Percentiles rank a stretch among this genome's conserved stretches.
Evolutionary conservation across 2,329 filamentous ascomycete species (phyloP).

Genomic region (Ascochyta clinopodiicola): DNA sequence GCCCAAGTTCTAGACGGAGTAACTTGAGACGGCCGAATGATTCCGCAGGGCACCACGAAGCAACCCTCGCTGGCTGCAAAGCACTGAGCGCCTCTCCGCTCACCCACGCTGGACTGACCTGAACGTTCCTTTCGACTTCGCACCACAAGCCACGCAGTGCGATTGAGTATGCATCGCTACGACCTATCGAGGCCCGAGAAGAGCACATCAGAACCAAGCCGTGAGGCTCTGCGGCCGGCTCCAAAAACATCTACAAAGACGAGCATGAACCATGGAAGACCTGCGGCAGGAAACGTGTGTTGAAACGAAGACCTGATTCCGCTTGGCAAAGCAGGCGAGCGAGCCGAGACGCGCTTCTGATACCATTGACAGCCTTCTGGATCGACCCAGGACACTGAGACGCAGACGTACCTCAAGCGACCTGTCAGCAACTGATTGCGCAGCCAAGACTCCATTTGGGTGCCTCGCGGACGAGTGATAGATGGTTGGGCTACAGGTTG

Average conservation of each 20-base stretch:
- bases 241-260: constrained; percentile 4
- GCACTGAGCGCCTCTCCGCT: too few relatives aligned
- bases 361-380: constrained; percentile 8
- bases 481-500: neutral
- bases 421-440: neutral
- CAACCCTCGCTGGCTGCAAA: too few relatives aligned
- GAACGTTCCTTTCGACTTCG: too few relatives aligned
- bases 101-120: too few relatives aligned
- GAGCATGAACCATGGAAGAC: neutral
- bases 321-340: constrained; percentile 6
- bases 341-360: constrained; percentile 6
- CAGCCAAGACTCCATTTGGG: neutral
- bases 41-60: too few relatives aligned
- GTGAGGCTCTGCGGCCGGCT: constrained; percentile 14
- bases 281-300: neutral
- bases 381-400: neutral
- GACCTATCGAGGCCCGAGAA: too few relatives aligned
- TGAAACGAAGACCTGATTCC: neutral
- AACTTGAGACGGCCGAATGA: too few relatives aligned
- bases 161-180: too few relatives aligned
- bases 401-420: neutral
- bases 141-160: too few relatives aligned
- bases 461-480: neutral
- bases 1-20: too few relatives aligned
- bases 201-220: neutral